Evolutionary conservation across 306 rosid genomes (phyloP).

Genomic region (Fagus crenata): DNA sequence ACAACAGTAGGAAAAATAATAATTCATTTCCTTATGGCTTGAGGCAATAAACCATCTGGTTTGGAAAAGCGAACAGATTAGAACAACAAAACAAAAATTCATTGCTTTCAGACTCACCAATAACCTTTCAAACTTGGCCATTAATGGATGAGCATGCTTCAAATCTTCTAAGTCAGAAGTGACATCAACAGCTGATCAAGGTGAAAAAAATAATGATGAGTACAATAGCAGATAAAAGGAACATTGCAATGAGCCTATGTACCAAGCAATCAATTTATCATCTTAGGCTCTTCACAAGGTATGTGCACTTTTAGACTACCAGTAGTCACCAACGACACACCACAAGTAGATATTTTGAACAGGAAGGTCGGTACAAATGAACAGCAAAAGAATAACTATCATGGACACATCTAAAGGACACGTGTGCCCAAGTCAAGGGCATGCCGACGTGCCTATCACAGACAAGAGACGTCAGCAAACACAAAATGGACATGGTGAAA

Average conservation of each 20-base stretch:
- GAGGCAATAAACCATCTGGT: constrained; percentile 13
- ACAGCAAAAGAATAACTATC: not conserved
- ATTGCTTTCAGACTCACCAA: constrained; percentile 56
- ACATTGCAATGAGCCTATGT: too few species aligned
- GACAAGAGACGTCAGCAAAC: not conserved
- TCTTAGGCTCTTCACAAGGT: constrained; percentile 11
- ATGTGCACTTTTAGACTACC: constrained; percentile 1
- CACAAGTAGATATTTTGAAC: not conserved
- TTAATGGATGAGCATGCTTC: constrained; percentile 58
- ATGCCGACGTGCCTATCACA: not conserved
- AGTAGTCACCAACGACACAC: not conserved
- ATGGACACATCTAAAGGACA: not conserved
- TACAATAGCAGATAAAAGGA: not conserved
- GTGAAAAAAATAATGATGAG: constrained; percentile 14
- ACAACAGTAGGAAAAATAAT: not conserved
- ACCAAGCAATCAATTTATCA: not conserved
- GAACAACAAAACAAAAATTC: constrained; percentile 22
- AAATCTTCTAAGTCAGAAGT: constrained; percentile 40
- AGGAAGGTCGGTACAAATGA: not conserved
- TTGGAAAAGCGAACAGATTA: constrained; percentile 9
- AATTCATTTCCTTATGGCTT: not conserved
- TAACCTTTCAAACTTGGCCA: constrained; percentile 71
- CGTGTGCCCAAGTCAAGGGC: not conserved
- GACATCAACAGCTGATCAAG: constrained; percentile 54
- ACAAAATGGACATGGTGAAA: not conserved